Percentiles rank a stretch among this genome's conserved stretches.
These are phyloP conservation scores for Hypseocharis bilobata DNA, from an alignment of 441 rosid species.

Conservation along the genomic window DNA sequence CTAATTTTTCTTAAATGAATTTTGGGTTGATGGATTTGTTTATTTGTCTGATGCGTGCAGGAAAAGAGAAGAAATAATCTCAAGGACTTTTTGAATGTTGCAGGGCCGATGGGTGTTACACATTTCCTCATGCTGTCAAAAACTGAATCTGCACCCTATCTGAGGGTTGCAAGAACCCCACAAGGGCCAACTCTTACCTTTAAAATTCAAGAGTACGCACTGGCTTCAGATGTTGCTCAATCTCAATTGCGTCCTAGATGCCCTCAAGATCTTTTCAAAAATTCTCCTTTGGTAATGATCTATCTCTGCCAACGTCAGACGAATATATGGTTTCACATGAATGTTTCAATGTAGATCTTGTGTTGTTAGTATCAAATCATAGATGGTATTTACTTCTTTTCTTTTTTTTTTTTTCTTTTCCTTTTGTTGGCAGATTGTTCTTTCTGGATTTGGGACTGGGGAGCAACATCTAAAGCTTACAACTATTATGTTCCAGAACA, in stretches of 20 bases:
- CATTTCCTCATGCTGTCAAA: slow-evolving; percentile 77
- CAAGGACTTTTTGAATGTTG: slow-evolving; percentile 64
- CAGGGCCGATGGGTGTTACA: slow-evolving; percentile 92
- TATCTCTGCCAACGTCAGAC: not conserved
- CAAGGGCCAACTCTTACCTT: slow-evolving; percentile 81
- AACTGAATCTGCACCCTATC: slow-evolving; percentile 49
- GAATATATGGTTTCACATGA: too few species aligned
- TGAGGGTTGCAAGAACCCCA: slow-evolving; percentile 71
- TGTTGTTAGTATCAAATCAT: too few species aligned
- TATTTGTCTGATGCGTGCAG: slow-evolving; percentile 29
- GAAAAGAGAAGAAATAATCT: slow-evolving; percentile 78
- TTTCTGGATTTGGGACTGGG: slow-evolving; percentile 74
- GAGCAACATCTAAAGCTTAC: slow-evolving; percentile 77
- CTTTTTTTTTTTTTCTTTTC: not conserved
- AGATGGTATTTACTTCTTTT: too few species aligned
- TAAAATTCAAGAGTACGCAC: slow-evolving; percentile 61
- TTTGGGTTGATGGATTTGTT: not conserved
- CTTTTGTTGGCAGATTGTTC: slow-evolving; percentile 57
- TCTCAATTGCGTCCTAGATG: slow-evolving; percentile 82
- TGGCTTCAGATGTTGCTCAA: slow-evolving; percentile 64
- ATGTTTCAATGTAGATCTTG: too few species aligned
- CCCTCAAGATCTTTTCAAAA: slow-evolving; percentile 82
- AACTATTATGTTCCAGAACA: slow-evolving; percentile 83
- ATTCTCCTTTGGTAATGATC: slow-evolving; percentile 59
- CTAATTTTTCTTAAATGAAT: not conserved